These are phyloP conservation scores for Xylariaceae sp. DNA, from an alignment of 2,329 filamentous ascomycete genomes.

Conservation along the genomic window DNA sequence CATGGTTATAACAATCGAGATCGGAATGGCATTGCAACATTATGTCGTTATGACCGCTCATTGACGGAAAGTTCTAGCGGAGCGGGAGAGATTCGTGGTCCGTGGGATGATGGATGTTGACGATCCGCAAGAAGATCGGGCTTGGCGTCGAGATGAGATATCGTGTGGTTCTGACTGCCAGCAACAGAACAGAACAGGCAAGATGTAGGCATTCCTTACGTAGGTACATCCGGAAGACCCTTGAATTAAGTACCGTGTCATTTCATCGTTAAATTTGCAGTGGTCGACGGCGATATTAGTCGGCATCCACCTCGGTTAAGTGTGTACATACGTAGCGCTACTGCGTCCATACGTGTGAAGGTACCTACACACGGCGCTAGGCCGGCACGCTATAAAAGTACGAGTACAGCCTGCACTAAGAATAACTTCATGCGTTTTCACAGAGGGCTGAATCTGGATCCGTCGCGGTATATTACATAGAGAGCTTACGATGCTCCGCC, in stretches of 20 bases:
- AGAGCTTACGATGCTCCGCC: too few relatives aligned
- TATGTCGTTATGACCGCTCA: too few relatives aligned
- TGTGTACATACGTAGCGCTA: background rate
- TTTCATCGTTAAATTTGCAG: background rate
- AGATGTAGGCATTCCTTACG: too few relatives aligned
- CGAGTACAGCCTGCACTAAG: background rate
- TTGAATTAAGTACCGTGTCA: background rate
- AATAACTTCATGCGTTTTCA: background rate
- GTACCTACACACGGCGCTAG: background rate
- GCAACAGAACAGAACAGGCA: too few relatives aligned
- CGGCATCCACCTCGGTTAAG: background rate
- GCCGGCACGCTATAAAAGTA: background rate
- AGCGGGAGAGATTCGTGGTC: background rate
- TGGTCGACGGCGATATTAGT: background rate
- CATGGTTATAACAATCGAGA: background rate
- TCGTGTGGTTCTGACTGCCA: too few relatives aligned
- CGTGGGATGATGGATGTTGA: background rate
- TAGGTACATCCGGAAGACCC: too few relatives aligned
- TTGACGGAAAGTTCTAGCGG: too few relatives aligned
- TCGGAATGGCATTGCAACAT: background rate
- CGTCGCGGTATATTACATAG: too few relatives aligned
- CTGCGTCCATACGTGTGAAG: too few relatives aligned
- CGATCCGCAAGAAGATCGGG: too few relatives aligned
- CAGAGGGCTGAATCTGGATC: conserved; percentile 5
- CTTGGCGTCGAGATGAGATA: too few relatives aligned